Conservation (phyloP, 305 asterid genomes). For the Caryopteris hybrid region DNA sequence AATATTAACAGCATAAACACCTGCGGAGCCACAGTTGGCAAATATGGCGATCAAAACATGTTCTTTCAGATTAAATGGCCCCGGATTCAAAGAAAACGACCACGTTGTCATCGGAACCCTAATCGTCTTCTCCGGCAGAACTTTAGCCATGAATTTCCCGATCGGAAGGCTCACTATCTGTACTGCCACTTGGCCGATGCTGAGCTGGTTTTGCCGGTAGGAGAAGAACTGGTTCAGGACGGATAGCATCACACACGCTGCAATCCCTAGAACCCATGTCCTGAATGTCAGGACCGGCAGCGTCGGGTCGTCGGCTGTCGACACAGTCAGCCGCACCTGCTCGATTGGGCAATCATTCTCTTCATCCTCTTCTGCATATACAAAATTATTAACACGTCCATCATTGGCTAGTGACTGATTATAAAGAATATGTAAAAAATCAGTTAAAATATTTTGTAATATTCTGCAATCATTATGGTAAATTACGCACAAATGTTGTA, state of each 20-base stretch:
- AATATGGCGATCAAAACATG: slow-evolving; percentile 69
- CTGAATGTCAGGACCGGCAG: slow-evolving; percentile 48
- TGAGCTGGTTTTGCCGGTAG: slow-evolving; percentile 44
- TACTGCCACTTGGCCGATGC: slow-evolving; percentile 29
- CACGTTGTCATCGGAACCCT: slow-evolving; percentile 32
- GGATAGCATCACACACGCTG: slow-evolving; percentile 43
- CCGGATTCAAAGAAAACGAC: slow-evolving; percentile 58
- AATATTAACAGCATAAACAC: slow-evolving; percentile 51
- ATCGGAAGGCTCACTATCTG: slow-evolving; percentile 57
- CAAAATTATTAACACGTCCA: too few relatives aligned
- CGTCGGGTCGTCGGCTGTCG: slow-evolving; percentile 46
- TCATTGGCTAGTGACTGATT: too few relatives aligned
- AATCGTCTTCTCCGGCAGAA: slow-evolving; percentile 32
- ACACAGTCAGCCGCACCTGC: slow-evolving; percentile 65
- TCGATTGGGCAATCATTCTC: slow-evolving; percentile 58
- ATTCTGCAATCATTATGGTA: too few relatives aligned
- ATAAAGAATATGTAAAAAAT: too few relatives aligned
- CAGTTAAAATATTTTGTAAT: too few relatives aligned
- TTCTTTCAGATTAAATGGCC: slow-evolving; percentile 62
- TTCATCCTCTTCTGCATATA: slow-evolving; percentile 27
- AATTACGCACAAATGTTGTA: too few relatives aligned
- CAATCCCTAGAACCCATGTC: slow-evolving; percentile 58
- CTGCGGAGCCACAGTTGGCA: slow-evolving; percentile 46
- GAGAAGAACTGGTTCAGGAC: slow-evolving; percentile 52
- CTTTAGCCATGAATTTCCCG: slow-evolving; percentile 51